These are phyloP conservation scores for Solanum medicagineum DNA, from an alignment of 257 asterid genomes.

Conservation along the genomic window DNA sequence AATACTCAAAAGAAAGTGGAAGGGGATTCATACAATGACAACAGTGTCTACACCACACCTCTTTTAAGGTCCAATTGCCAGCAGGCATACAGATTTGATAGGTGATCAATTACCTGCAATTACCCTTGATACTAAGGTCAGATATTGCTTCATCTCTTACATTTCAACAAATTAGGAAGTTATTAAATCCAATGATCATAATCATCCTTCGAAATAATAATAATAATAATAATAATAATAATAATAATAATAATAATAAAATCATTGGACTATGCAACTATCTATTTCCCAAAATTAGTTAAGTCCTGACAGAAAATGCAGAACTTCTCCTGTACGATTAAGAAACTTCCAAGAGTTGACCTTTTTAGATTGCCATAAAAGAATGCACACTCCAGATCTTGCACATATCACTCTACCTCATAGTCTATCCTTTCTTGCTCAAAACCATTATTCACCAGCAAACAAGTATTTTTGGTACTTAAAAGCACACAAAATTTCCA, in stretches of 20 bases:
- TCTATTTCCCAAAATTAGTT: neutral
- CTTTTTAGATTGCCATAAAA: neutral
- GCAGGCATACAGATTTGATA: neutral
- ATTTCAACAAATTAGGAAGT: neutral
- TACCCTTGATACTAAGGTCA: neutral
- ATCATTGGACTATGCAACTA: neutral
- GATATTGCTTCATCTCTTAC: neutral
- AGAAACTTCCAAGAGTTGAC: neutral
- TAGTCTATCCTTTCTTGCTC: neutral
- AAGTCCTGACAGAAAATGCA: neutral
- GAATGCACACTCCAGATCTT: neutral
- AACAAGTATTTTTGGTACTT: neutral
- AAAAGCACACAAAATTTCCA: neutral
- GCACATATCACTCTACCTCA: neutral
- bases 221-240: neutral
- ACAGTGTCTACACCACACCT: neutral
- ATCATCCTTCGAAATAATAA: neutral
- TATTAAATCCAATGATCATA: neutral
- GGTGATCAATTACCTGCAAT: neutral
- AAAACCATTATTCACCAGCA: neutral
- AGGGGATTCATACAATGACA: neutral
- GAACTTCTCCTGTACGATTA: neutral
- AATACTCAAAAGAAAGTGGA: neutral
- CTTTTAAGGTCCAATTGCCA: neutral
- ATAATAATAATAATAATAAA: too few species aligned